Conservation (phyloP, 2,329 filamentous ascomycete genomes). For the Claviceps arundinis region DNA sequence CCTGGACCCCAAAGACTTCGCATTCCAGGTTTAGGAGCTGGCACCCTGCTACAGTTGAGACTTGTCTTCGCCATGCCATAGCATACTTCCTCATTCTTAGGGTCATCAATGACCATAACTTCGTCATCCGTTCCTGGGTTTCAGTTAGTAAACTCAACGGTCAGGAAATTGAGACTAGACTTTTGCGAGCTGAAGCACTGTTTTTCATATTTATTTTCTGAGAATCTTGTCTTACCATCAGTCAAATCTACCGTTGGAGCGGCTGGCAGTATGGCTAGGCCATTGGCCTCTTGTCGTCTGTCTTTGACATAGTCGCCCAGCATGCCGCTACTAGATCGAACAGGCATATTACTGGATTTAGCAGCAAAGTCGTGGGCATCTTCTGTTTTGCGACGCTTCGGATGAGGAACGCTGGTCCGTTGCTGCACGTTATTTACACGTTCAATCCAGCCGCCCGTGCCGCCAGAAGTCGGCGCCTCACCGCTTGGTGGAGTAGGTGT, state of each 20-base stretch:
- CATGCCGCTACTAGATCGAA: constrained; percentile 36
- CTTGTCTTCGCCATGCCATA: constrained; percentile 63
- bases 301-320: constrained; percentile 56
- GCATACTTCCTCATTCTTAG: constrained; percentile 60
- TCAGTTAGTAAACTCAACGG: background rate
- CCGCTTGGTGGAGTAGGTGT: constrained; percentile 19
- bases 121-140: constrained; percentile 37
- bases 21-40: constrained; percentile 51
- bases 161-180: background rate
- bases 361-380: constrained; percentile 29
- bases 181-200: background rate
- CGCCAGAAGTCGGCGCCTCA: constrained; percentile 16
- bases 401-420: constrained; percentile 42
- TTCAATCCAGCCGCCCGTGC: constrained; percentile 55
- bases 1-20: constrained; percentile 42
- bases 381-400: constrained; percentile 52
- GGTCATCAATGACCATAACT: constrained; percentile 41
- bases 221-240: constrained; percentile 24
- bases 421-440: constrained; percentile 62
- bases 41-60: constrained; percentile 55
- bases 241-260: constrained; percentile 46
- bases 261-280: constrained; percentile 12
- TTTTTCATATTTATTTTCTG: background rate
- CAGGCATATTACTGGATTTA: constrained; percentile 15
- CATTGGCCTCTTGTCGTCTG: constrained; percentile 32